Percentiles rank a stretch among this genome's conserved stretches.
Conservation (phyloP, 2,329 filamentous ascomycete species). For the Didymella sp. region DNA sequence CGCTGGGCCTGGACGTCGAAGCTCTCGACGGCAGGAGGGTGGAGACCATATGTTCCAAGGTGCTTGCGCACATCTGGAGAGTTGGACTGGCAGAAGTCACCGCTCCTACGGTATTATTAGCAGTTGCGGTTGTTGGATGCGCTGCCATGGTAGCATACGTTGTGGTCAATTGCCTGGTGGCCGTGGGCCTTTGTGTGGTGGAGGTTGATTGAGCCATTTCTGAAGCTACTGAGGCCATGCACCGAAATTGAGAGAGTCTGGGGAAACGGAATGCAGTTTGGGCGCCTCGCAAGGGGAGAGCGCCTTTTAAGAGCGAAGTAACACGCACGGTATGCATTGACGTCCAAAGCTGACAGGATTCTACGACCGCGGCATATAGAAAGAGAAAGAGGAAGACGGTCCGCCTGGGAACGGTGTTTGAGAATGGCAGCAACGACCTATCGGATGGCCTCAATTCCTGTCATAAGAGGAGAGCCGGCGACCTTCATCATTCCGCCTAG, state of each 20-base stretch:
- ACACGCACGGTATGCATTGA: slow-evolving; percentile 45
- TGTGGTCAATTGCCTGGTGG: slow-evolving; percentile 49
- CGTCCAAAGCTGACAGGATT: slow-evolving; percentile 34
- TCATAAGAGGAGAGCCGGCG: slow-evolving; percentile 18
- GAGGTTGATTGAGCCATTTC: slow-evolving; percentile 43
- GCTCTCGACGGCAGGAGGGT: slow-evolving; percentile 59
- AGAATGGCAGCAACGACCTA: slow-evolving; percentile 32
- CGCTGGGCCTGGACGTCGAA: slow-evolving; percentile 58
- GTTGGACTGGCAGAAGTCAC: slow-evolving; percentile 60
- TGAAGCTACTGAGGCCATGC: slow-evolving; percentile 46
- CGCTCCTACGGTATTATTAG: slow-evolving; percentile 42
- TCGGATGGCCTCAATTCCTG: slow-evolving; percentile 31
- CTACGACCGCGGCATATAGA: slow-evolving; percentile 39
- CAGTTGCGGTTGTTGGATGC: slow-evolving; percentile 5
- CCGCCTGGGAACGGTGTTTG: slow-evolving; percentile 29
- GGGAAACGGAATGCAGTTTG: slow-evolving; percentile 25
- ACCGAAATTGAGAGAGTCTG: slow-evolving; percentile 29
- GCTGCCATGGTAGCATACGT: slow-evolving; percentile 35
- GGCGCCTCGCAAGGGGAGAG: slow-evolving; percentile 32
- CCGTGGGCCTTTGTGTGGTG: slow-evolving; percentile 46
- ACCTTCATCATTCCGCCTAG: slow-evolving; percentile 22
- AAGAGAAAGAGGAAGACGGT: slow-evolving; percentile 39
- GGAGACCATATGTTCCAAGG: slow-evolving; percentile 61
- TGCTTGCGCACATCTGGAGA: slow-evolving; percentile 58
- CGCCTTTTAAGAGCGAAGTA: slow-evolving; percentile 45